phyloP scores from a whole-genome alignment of 1,284 basidiomycete species.

The Sporisorium scitamineum region DNA sequence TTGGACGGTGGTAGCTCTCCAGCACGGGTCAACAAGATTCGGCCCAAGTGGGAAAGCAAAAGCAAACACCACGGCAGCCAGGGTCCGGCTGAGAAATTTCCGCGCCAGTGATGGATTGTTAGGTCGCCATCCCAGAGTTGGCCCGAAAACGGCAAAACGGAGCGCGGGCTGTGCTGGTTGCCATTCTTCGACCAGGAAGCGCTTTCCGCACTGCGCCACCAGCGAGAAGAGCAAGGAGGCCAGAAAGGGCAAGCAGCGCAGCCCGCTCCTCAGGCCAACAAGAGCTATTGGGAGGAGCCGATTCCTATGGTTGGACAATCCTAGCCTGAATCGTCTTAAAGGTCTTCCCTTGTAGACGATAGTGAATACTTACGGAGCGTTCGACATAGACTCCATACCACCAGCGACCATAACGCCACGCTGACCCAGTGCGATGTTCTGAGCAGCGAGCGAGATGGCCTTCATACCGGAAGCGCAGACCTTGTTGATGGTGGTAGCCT shows the following conservation, averaged over 20 bases:
- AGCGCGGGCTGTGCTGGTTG: conserved; percentile 24
- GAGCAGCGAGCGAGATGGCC: conserved; percentile 71
- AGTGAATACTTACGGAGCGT: conserved; percentile 67
- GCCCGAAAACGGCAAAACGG: conserved; percentile 11
- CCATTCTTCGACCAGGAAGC: background rate
- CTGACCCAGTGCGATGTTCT: conserved; percentile 71
- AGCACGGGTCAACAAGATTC: background rate
- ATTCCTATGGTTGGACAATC: background rate
- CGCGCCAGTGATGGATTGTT: conserved; percentile 10
- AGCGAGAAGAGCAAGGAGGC: background rate
- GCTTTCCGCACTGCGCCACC: background rate
- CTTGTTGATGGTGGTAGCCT: conserved; percentile 97
- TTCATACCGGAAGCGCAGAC: conserved; percentile 72
- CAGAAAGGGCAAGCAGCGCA: background rate
- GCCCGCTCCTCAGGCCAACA: background rate
- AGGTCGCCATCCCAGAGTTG: background rate
- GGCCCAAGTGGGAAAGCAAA: conserved; percentile 6
- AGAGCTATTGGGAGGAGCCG: background rate
- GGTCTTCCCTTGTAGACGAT: background rate
- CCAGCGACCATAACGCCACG: conserved; percentile 70
- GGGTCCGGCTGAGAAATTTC: background rate
- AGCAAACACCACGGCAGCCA: background rate
- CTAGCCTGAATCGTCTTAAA: background rate
- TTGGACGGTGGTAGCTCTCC: too few species aligned
- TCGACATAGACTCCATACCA: conserved; percentile 72